These are phyloP conservation scores for Articulospora tetracladia DNA, from an alignment of 495 filamentous ascomycete genomes.

Conservation along the genomic window DNA sequence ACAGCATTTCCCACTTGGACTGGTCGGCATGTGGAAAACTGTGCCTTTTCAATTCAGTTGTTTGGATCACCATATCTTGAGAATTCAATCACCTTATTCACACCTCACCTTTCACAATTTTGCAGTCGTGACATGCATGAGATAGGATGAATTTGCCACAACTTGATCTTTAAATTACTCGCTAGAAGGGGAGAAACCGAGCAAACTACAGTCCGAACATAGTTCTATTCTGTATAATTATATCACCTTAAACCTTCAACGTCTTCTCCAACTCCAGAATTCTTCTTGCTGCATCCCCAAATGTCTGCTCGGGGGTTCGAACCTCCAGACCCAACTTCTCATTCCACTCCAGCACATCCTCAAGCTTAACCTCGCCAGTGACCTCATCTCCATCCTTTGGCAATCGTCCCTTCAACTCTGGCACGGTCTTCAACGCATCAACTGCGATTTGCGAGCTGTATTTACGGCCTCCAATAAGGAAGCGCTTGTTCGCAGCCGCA, in stretches of 20 bases:
- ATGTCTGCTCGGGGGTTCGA: constrained; percentile 30
- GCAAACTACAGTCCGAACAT: background rate
- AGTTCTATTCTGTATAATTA: background rate
- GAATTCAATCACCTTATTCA: no score
- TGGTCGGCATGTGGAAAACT: no score
- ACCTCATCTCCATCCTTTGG: constrained; percentile 31
- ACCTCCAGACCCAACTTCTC: constrained; percentile 27
- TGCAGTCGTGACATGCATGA: no score
- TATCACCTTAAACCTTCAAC: constrained; percentile 7
- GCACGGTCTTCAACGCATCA: constrained; percentile 29
- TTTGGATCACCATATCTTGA: no score
- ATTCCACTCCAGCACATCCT: constrained; percentile 28
- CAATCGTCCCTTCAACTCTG: constrained; percentile 29
- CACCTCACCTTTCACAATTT: no score
- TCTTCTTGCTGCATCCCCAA: constrained; percentile 32
- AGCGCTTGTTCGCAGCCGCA: constrained; percentile 29
- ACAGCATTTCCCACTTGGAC: no score
- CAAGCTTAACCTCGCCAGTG: constrained; percentile 18
- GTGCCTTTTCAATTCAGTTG: no score
- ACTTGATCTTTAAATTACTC: no score
- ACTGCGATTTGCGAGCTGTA: constrained; percentile 34
- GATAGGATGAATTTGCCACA: no score
- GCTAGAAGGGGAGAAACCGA: background rate
- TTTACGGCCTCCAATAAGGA: constrained; percentile 29
- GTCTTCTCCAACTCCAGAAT: constrained; percentile 26